A percentile compares a stretch with the other conserved stretches of the same genome.
phyloP scores from a whole-genome alignment of 2,329 filamentous ascomycete genomes.

The Pseudopyrenochaeta lycopersici region DNA sequence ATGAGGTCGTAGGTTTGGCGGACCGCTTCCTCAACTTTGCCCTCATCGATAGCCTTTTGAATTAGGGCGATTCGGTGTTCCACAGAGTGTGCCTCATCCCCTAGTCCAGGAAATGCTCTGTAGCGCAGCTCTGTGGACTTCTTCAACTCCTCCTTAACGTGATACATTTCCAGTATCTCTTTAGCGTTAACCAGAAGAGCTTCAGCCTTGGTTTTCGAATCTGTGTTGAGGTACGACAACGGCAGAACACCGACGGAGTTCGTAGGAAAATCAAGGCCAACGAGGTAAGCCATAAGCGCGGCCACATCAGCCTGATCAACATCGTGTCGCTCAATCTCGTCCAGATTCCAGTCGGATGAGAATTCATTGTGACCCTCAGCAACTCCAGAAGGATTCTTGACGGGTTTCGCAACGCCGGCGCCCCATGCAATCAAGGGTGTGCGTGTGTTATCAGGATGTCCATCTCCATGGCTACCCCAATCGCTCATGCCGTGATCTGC shows the following conservation, averaged over 20 bases:
- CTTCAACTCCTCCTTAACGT: constrained; percentile 90
- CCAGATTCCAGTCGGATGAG: constrained; percentile 86
- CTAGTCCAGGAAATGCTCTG: constrained; percentile 76
- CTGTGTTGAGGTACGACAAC: constrained; percentile 78
- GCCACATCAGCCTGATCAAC: constrained; percentile 94
- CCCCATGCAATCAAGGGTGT: constrained; percentile 95
- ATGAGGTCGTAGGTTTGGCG: constrained; percentile 79
- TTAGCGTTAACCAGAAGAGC: constrained; percentile 85
- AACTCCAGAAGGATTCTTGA: constrained; percentile 62
- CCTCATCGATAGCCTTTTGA: constrained; percentile 70
- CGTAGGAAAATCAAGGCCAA: constrained; percentile 87
- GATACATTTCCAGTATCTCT: constrained; percentile 94
- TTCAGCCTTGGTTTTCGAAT: constrained; percentile 78
- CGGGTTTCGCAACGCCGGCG: constrained; percentile 83
- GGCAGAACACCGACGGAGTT: constrained; percentile 97
- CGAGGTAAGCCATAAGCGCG: constrained; percentile 92
- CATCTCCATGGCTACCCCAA: constrained; percentile 98
- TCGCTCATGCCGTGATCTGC: constrained; percentile 99
- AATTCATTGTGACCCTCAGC: constrained; percentile 88
- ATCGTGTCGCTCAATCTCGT: constrained; percentile 84
- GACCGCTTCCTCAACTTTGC: constrained; percentile 79
- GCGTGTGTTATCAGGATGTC: constrained; percentile 94
- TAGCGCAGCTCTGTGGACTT: constrained; percentile 78
- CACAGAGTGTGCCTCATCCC: constrained; percentile 68
- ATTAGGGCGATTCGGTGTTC: constrained; percentile 75